phyloP scores from a whole-genome alignment of 441 rosid genomes.

The Kokia cookei region DNA sequence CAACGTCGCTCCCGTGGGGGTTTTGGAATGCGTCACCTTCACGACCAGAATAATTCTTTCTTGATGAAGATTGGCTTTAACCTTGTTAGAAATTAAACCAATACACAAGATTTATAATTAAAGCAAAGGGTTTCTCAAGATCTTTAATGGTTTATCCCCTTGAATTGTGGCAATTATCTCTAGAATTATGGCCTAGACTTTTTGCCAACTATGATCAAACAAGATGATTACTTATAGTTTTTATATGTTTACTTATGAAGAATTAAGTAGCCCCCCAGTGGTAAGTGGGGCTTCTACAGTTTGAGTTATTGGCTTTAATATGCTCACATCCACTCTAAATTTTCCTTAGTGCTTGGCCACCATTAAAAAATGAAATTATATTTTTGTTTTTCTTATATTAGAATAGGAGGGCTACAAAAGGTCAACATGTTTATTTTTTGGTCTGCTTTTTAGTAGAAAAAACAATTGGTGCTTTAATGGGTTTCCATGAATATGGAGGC shows the following conservation, averaged over 20 bases:
- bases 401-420: neutral
- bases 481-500: neutral
- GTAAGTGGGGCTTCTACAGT: constrained; percentile 7
- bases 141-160: constrained; percentile 12
- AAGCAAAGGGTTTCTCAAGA: neutral
- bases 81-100: no score
- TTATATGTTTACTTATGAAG: neutral
- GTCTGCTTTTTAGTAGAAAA: neutral
- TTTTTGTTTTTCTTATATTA: neutral
- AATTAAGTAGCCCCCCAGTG: neutral
- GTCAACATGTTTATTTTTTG: neutral
- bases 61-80: no score
- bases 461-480: neutral
- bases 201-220: constrained; percentile 17
- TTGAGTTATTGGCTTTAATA: neutral
- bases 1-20: no score
- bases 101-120: no score
- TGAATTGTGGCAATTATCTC: constrained; percentile 24
- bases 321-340: neutral
- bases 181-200: constrained; percentile 11
- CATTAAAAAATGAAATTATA: neutral
- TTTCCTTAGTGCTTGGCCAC: neutral
- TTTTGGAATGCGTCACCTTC: no score
- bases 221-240: constrained; percentile 14
- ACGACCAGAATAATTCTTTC: no score